Percentiles rank a stretch among this genome's conserved stretches.
phyloP scores from a whole-genome alignment of 1,284 basidiomycete species.

The Trametes hirsuta region DNA sequence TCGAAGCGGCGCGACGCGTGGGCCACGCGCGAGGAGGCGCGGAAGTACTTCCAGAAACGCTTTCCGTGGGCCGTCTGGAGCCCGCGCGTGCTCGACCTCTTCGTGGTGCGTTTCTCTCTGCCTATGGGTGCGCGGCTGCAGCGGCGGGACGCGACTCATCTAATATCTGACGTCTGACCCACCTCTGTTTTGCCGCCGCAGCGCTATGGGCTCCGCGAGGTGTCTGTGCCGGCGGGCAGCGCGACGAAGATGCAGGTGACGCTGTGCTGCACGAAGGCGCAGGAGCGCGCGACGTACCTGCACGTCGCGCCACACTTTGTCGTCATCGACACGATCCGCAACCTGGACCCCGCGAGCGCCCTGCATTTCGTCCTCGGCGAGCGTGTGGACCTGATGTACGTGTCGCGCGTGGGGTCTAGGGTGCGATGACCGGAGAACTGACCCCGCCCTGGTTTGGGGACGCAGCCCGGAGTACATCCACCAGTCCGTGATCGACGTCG shows the following conservation, averaged over 20 bases:
- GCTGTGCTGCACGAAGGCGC: slow-evolving; percentile 1
- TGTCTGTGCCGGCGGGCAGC: not conserved
- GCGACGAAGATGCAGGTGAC: not conserved
- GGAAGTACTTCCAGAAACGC: slow-evolving; percentile 14
- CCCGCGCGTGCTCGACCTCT: slow-evolving; percentile 12
- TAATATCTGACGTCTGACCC: no score
- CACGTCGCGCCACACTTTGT: not conserved
- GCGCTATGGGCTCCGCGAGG: not conserved
- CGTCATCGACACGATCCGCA: not conserved
- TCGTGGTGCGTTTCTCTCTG: slow-evolving; percentile 7
- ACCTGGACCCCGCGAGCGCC: not conserved
- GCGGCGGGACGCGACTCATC: no score
- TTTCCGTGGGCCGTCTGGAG: slow-evolving; percentile 23
- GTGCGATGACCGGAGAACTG: not conserved
- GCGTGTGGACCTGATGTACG: not conserved
- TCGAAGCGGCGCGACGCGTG: slow-evolving; percentile 17
- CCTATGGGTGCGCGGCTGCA: no score
- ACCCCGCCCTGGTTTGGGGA: not conserved
- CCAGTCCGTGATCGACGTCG: not conserved
- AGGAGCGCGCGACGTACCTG: not conserved
- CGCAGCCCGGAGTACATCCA: slow-evolving; percentile 1
- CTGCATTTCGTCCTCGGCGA: not conserved
- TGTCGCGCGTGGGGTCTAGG: no score
- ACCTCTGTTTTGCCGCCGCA: not conserved
- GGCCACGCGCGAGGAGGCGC: slow-evolving; percentile 15